These are phyloP conservation scores for Trichoderma sp. DNA, from an alignment of 2,329 filamentous ascomycete species.

Conservation along the genomic window DNA sequence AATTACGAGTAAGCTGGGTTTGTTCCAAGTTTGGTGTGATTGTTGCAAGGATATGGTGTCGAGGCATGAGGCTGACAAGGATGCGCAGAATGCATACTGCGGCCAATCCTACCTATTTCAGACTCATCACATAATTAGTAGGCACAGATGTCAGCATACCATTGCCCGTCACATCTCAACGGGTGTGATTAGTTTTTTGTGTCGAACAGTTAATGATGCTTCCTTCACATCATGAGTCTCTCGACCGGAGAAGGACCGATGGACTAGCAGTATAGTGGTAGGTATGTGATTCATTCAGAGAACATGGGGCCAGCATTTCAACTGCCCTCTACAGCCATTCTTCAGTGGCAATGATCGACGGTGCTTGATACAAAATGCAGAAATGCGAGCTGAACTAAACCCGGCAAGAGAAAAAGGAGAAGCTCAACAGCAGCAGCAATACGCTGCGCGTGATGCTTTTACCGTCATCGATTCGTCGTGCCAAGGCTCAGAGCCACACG, in stretches of 20 bases:
- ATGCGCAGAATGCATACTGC: background rate
- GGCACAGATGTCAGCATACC: background rate
- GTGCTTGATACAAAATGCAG: background rate
- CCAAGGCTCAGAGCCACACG: background rate
- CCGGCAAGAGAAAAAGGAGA: background rate
- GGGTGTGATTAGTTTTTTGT: background rate
- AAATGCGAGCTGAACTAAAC: background rate
- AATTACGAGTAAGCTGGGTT: background rate
- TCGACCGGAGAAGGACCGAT: constrained; percentile 2
- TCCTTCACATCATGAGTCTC: background rate
- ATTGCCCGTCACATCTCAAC: background rate
- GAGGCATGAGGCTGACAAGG: background rate
- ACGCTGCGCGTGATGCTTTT: background rate
- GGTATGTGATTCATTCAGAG: constrained; percentile 11
- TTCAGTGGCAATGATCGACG: constrained; percentile 2
- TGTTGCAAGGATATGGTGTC: background rate
- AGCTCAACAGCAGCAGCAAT: background rate
- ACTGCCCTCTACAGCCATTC: background rate
- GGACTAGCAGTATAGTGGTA: constrained; percentile 8
- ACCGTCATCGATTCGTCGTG: background rate
- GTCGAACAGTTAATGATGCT: background rate
- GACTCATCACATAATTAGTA: background rate
- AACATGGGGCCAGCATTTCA: background rate
- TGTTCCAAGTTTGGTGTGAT: background rate
- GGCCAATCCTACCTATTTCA: background rate